Base-by-base conservation (phyloP, 2,329 filamentous ascomycete species). In the Bipolaris zeicola region DNA sequence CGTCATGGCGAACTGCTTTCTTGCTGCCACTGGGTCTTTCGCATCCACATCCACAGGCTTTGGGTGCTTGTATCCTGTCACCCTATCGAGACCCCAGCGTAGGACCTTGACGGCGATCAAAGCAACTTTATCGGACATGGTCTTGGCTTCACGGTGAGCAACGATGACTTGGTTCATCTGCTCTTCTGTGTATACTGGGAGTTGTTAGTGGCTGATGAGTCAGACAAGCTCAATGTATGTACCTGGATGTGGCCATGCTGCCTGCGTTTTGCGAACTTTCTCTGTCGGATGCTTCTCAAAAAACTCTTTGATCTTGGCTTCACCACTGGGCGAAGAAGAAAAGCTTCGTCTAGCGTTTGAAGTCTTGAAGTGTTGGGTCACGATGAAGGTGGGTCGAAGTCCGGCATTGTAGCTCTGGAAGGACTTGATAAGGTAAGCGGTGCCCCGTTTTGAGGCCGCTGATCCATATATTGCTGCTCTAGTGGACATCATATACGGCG, bases 31-130 rank as follows among this genome's bases (percentile, higher is more conserved):
- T 28, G 77, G 74, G 57, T 79, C 72, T 53, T 76, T 75, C 16
- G 71, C 55, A 42, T 71, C 67, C 13, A 74, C 58, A 5, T 67
- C 67, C 2, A 78, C 76, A 2, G 81, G 78, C 8, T 81, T 84
- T 61, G 90, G 84, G 71, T 96, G 92, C 31, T 86, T 87, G 65
- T 92, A 89, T 11, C 92, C 92, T 0, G 93, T 96, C 14, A 84
- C 90, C 34, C 88, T 78, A 73, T 98, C 94, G 78, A 96, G 91
- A 8, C 87, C 87, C 82, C 86, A 94, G 47, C 94, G 85, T 37
- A 92, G 83, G 20, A 92, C 63, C 6, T 90, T 86, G 46, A 97
- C 89, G 62, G 91, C 86, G 56, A 85, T 83, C 71, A 95, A 87
- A 2, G 95, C 95, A 3, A 89, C 78, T 79, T 86, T 87, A 74